Conservation (phyloP, 1,139 yeast genomes). For the Geotrichum restrictum region DNA sequence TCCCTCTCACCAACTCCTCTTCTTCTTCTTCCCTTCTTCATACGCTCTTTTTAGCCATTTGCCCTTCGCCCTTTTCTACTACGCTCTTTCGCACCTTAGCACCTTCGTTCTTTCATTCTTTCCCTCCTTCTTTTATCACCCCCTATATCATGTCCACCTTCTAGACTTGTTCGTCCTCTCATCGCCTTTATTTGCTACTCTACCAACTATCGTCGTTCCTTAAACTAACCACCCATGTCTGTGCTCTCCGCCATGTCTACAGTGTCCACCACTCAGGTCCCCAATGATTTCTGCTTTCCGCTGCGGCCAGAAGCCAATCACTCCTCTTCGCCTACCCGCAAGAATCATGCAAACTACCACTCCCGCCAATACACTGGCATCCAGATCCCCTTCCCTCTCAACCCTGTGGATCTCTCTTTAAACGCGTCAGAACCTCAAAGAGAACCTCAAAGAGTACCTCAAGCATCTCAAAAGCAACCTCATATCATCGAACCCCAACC, state of each 20-base stretch:
- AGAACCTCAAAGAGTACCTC: no score
- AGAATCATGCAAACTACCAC: slow-evolving; percentile 6
- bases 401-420: neutral
- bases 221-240: neutral
- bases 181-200: neutral
- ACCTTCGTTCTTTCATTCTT: neutral
- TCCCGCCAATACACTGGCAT: slow-evolving; percentile 19
- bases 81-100: neutral
- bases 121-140: neutral
- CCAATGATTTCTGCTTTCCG: slow-evolving; percentile 21
- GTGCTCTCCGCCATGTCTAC: slow-evolving; percentile 1
- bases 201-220: slow-evolving; percentile 2
- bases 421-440: no score
- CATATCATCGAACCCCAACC: no score
- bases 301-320: slow-evolving; percentile 5
- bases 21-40: neutral
- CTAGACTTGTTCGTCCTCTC: neutral
- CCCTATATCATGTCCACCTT: neutral
- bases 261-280: slow-evolving; percentile 8
- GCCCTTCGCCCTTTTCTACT: neutral
- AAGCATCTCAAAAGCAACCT: no score
- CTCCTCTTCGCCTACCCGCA: slow-evolving; percentile 3
- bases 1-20: neutral
- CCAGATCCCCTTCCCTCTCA: slow-evolving; percentile 6
- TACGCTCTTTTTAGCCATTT: neutral